phyloP scores from a whole-genome alignment of 2,329 filamentous ascomycete genomes.

The Epicoccum sorghinum region DNA sequence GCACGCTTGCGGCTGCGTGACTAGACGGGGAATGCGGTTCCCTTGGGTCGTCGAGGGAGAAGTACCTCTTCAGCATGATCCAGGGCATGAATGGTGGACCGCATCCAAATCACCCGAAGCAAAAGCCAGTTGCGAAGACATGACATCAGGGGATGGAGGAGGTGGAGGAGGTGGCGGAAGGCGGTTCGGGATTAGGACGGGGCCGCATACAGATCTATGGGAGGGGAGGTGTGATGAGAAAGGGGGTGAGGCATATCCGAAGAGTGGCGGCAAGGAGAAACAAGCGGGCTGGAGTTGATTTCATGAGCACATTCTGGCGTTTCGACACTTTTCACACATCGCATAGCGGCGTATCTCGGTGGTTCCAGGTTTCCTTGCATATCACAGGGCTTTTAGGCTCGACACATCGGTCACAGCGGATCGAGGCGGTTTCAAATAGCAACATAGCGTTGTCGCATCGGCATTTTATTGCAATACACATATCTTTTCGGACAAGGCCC shows the following conservation, averaged over 20 bases:
- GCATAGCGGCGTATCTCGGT: conserved; percentile 5
- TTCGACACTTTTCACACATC: not conserved
- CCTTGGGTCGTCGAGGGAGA: conserved; percentile 13
- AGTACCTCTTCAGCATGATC: conserved; percentile 16
- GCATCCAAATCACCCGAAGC: conserved; percentile 15
- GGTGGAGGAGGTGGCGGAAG: not conserved
- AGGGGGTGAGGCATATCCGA: not conserved
- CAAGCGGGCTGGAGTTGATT: not conserved
- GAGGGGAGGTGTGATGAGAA: not conserved
- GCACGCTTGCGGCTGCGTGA: conserved; percentile 42
- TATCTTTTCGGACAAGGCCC: no score
- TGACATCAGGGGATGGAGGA: conserved; percentile 6
- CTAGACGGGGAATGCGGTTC: conserved; percentile 22
- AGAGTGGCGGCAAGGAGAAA: not conserved
- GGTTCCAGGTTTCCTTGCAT: conserved; percentile 1
- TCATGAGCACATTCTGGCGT: conserved; percentile 14
- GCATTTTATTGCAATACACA: not conserved
- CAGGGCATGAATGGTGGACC: conserved; percentile 16
- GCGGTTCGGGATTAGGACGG: not conserved
- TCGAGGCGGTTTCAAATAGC: not conserved
- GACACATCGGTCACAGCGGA: not conserved
- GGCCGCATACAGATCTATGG: not conserved
- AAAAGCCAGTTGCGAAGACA: conserved; percentile 12
- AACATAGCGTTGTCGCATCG: not conserved
- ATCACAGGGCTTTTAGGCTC: not conserved